phyloP scores from a whole-genome alignment of 176 grass and related monocot genomes.

The Ampelocalamus luodianensis region DNA sequence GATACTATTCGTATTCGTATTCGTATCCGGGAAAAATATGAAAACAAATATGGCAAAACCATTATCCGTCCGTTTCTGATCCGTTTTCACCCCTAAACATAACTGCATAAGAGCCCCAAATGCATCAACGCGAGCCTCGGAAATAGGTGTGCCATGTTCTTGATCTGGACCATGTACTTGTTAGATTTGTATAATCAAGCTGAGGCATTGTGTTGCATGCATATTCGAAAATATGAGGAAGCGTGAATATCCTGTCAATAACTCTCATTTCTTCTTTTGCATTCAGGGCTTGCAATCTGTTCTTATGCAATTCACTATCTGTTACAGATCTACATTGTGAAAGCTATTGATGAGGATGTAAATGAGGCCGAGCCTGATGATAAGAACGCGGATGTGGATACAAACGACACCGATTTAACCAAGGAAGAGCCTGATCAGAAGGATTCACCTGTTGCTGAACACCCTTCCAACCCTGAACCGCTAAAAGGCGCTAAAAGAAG shows the following conservation, averaged over 20 bases:
- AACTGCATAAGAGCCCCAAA: not conserved
- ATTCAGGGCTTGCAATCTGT: not conserved
- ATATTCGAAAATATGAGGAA: not conserved
- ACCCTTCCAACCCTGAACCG: conserved; percentile 27
- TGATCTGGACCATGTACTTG: too few relatives aligned
- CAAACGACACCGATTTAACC: conserved; percentile 12
- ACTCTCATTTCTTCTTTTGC: not conserved
- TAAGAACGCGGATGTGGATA: conserved; percentile 35
- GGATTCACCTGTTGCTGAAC: conserved; percentile 46
- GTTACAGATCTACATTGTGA: conserved; percentile 85
- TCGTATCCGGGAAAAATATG: too few relatives aligned
- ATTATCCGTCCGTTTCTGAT: too few relatives aligned
- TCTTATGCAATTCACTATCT: conserved; percentile 1
- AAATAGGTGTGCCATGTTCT: conserved; percentile 12
- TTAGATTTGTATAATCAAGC: conserved; percentile 6
- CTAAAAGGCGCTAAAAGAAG: conserved; percentile 52
- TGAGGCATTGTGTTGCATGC: not conserved
- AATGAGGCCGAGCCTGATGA: conserved; percentile 40
- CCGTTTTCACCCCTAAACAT: too few relatives aligned
- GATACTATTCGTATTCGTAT: too few relatives aligned
- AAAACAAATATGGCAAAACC: too few relatives aligned
- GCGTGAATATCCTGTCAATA: not conserved
- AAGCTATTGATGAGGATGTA: conserved; percentile 62
- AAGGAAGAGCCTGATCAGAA: conserved; percentile 47
- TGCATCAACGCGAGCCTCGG: not conserved